Evolutionary conservation across 768 basidiomycete species (phyloP).

Genomic region (Gelatoporia subvermispora): DNA sequence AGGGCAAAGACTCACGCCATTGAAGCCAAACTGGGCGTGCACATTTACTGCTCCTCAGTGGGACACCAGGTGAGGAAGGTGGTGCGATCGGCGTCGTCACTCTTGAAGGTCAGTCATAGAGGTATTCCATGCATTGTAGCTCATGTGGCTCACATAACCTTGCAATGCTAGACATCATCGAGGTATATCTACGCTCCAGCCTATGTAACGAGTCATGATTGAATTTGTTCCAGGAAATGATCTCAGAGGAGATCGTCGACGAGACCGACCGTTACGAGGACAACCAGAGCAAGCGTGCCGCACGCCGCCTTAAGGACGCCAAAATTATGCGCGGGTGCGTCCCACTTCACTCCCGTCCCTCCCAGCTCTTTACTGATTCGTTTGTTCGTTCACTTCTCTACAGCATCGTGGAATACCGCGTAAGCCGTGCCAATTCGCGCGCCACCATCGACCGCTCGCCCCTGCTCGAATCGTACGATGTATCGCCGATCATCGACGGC

Average conservation of each 20-base stretch:
- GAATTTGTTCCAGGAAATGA: conserved; percentile 68
- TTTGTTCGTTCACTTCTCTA: background rate
- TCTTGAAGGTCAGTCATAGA: conserved; percentile 56
- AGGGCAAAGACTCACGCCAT: background rate
- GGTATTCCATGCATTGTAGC: background rate
- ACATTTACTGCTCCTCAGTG: conserved; percentile 82
- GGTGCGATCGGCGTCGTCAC: conserved; percentile 92
- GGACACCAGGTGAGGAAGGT: conserved; percentile 74
- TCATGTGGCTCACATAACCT: background rate
- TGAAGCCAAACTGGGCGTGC: conserved; percentile 95
- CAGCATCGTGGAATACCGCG: conserved; percentile 24
- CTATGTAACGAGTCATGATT: background rate
- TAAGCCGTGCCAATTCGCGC: conserved; percentile 13
- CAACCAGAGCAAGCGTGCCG: conserved; percentile 74
- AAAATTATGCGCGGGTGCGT: conserved; percentile 75
- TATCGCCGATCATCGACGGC: background rate
- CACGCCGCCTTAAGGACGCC: conserved; percentile 66
- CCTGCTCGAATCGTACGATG: conserved; percentile 8
- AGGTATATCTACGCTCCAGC: conserved; percentile 33
- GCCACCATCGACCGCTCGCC: conserved; percentile 19
- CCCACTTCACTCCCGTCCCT: background rate
- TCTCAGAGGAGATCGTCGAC: conserved; percentile 93
- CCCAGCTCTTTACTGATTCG: background rate
- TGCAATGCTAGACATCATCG: conserved; percentile 62
- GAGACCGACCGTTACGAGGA: conserved; percentile 91